A percentile compares a stretch with the other conserved stretches of the same genome.
Conservation (phyloP, 2,329 filamentous ascomycete genomes). For the Ceratocystis destructans region DNA sequence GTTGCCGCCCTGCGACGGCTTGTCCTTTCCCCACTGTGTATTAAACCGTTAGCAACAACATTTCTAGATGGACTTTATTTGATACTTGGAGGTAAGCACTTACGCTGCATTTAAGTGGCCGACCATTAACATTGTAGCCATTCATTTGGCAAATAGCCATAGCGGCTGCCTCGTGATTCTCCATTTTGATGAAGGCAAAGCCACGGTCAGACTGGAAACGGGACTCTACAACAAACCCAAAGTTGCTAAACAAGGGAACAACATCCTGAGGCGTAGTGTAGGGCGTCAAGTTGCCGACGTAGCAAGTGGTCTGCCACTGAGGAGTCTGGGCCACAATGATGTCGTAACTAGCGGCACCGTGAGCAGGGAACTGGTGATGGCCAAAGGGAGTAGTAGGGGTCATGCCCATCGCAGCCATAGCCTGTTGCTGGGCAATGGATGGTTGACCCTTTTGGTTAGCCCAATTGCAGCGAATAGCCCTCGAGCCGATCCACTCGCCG, state of each 20-base stretch:
- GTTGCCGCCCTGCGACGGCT: conserved; percentile 68
- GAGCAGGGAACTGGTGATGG: conserved; percentile 94
- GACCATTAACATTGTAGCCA: conserved; percentile 93
- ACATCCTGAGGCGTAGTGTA: conserved; percentile 96
- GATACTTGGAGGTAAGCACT: conserved; percentile 31
- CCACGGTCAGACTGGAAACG: conserved; percentile 96
- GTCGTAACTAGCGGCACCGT: conserved; percentile 93
- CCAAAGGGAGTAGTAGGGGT: conserved; percentile 92
- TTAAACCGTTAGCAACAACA: conserved; percentile 24
- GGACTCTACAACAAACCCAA: conserved; percentile 92
- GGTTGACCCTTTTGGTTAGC: conserved; percentile 99
- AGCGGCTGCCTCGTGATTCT: conserved; percentile 91
- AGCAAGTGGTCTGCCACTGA: conserved; percentile 95
- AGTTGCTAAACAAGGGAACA: conserved; percentile 97
- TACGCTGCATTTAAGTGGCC: conserved; percentile 97
- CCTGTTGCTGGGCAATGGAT: conserved; percentile 93
- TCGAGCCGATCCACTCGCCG: conserved; percentile 95
- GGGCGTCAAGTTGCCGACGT: conserved; percentile 92
- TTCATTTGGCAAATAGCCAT: conserved; percentile 98
- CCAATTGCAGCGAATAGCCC: conserved; percentile 98
- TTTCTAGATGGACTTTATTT: conserved; percentile 1
- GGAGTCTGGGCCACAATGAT: conserved; percentile 93
- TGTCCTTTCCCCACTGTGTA: conserved; percentile 92
- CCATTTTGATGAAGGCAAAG: conserved; percentile 99
- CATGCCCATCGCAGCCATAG: conserved; percentile 95